Conservation (phyloP, 805 yeast species). For the Cyberlindnera xylosilytica region DNA sequence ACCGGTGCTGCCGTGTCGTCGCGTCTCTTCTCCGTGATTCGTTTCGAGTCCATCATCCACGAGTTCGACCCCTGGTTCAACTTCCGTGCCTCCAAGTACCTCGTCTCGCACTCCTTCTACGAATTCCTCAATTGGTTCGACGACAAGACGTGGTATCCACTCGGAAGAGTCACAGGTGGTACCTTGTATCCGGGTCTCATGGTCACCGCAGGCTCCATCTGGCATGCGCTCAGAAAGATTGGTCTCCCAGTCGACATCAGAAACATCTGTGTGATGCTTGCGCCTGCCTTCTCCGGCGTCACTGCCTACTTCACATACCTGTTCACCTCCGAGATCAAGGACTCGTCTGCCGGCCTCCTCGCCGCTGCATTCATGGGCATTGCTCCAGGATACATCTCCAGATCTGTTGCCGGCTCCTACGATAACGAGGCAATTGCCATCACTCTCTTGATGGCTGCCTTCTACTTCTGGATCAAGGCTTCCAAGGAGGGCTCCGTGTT, state of each 20-base stretch:
- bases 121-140: conserved; percentile 98
- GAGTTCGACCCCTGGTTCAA: conserved; percentile 98
- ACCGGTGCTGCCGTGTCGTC: conserved; percentile 92
- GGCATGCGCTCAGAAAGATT: conserved; percentile 61
- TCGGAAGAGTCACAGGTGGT: conserved; percentile 99
- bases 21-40: conserved; percentile 91
- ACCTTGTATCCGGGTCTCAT: conserved; percentile 96
- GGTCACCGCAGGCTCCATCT: conserved; percentile 94
- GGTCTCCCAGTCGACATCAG: conserved; percentile 91
- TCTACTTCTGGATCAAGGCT: conserved; percentile 93
- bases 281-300: conserved; percentile 93
- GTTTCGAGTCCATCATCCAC: conserved; percentile 95
- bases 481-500: conserved; percentile 86
- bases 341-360: conserved; percentile 81
- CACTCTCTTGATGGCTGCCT: conserved; percentile 91
- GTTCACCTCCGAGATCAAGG: conserved; percentile 87
- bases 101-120: conserved; percentile 79
- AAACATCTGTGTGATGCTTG: conserved; percentile 91
- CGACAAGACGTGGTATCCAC: conserved; percentile 98
- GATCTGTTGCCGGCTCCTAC: conserved; percentile 98
- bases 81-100: conserved; percentile 91
- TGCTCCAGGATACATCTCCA: conserved; percentile 97
- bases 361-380: conserved; percentile 95
- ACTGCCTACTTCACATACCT: conserved; percentile 89
- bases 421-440: conserved; percentile 99